Evolutionary conservation across 2,329 filamentous ascomycete species (phyloP), one percentile per base, ranked within the genome.

Genomic region (Pseudogymnoascus sp.): DNA sequence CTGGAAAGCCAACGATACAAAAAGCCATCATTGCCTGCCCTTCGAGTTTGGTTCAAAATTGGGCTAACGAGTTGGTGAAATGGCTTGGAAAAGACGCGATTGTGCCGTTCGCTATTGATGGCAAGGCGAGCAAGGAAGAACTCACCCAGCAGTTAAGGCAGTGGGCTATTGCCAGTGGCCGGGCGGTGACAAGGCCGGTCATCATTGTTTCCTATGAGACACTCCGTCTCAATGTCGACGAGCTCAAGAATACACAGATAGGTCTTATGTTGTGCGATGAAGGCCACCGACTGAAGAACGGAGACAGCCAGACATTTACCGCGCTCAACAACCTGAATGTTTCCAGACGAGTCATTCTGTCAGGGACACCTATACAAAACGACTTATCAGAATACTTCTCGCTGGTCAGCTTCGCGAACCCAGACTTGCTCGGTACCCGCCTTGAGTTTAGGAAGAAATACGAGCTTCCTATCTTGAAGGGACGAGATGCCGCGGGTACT

Each of bases 131-230:
- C 0, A 99, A 99, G 73, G 91, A 96, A 69, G 95, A 97, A 71
- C 80, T 99, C 40, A 96, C 86, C 1, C 84, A 89, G 60, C 95
- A 99, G 73, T 82, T 99, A 67, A 88, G 91, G 39, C 95, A 97
- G 74, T 99, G 95, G 95, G 90, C 91, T 1, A 95, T 96, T 71
- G 86, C 93, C 4, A 91, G 85, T 34, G 95, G 95, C n/a, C 88
- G 96, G 60, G 81, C 91, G 11, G 87, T 99, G 21, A 95, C 93
- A 2, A 83, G 95, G 37, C 95, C 95, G 0, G 93, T 97, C 37
- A 89, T 99, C 62, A 99, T 99, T 64, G 93, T 99, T 45, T 99
- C 95, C 0, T 99, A 99, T 72, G 95, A 99, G 75, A 97, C 95
- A 0, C 81, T 99, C 14, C 88, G 95, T 63, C 79, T 97, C 62